Percentiles rank a stretch among this genome's conserved stretches.
Conservation (phyloP, 306 rosid genomes). For the Casuarina cunninghamiana region DNA sequence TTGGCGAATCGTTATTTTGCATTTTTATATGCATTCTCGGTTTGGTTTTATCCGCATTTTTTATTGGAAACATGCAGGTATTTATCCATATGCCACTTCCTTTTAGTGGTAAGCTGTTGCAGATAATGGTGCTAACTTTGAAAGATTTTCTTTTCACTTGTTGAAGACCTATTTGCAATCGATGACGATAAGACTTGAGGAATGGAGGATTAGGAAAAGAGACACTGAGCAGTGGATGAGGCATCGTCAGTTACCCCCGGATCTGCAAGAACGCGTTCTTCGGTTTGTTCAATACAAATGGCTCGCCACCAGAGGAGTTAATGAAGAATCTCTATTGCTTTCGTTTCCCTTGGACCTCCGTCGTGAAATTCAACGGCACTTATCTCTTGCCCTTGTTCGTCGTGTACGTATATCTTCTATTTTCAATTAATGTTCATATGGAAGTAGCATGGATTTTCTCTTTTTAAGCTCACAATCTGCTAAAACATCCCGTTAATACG, state of each 20-base stretch:
- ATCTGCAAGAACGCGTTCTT: slow-evolving; percentile 74
- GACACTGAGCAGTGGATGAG: slow-evolving; percentile 98
- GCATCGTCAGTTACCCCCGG: slow-evolving; percentile 78
- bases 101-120: background rate
- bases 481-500: background rate
- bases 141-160: slow-evolving; percentile 6
- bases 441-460: too few species aligned
- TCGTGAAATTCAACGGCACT: slow-evolving; percentile 84
- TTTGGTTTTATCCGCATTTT: slow-evolving; percentile 59
- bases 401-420: slow-evolving; percentile 52
- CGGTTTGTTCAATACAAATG: slow-evolving; percentile 79
- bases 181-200: slow-evolving; percentile 75
- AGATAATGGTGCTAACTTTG: slow-evolving; percentile 23
- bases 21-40: slow-evolving; percentile 64
- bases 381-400: slow-evolving; percentile 80
- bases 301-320: slow-evolving; percentile 88
- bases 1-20: slow-evolving; percentile 73
- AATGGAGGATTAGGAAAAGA: slow-evolving; percentile 78
- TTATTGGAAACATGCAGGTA: slow-evolving; percentile 97
- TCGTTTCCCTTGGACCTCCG: slow-evolving; percentile 77
- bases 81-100: background rate
- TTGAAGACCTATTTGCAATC: slow-evolving; percentile 75
- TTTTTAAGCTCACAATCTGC: too few species aligned
- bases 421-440: background rate
- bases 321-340: slow-evolving; percentile 74